Conservation (phyloP, 352 stramenopile species). For the Globisporangium iwayamae region DNA sequence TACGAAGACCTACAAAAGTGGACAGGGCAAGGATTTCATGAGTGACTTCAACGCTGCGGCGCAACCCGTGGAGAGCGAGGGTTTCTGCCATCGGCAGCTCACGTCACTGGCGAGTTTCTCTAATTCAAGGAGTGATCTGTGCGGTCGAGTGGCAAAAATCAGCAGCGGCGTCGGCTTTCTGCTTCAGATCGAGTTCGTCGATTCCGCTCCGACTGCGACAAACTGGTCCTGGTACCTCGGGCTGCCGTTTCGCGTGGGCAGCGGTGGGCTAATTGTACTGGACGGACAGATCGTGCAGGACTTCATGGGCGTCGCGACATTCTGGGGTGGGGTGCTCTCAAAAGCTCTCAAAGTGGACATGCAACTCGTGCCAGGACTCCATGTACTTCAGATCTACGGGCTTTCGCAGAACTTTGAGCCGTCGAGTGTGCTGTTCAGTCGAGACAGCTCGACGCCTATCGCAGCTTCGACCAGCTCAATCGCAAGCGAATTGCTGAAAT, state of each 20-base stretch:
- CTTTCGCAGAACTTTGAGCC: slow-evolving; percentile 38
- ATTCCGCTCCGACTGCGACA: slow-evolving; percentile 29
- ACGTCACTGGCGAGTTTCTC: slow-evolving; percentile 31
- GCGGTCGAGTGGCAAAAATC: slow-evolving; percentile 37
- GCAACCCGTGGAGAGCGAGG: slow-evolving; percentile 43
- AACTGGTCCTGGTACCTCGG: slow-evolving; percentile 57
- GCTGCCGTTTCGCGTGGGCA: slow-evolving; percentile 47
- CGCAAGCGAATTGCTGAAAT: slow-evolving; percentile 32
- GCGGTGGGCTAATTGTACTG: slow-evolving; percentile 37
- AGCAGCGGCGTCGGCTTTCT: slow-evolving; percentile 38
- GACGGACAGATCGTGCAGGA: slow-evolving; percentile 49
- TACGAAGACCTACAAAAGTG: slow-evolving; percentile 34
- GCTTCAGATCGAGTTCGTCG: slow-evolving; percentile 47
- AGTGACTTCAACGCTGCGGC: slow-evolving; percentile 40
- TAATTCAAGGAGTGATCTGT: slow-evolving; percentile 48
- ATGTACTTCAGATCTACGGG: slow-evolving; percentile 48
- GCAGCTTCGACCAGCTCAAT: slow-evolving; percentile 24
- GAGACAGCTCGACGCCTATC: slow-evolving; percentile 24
- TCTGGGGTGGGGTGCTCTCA: slow-evolving; percentile 35
- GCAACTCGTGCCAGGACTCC: slow-evolving; percentile 31
- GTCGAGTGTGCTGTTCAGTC: slow-evolving; percentile 47
- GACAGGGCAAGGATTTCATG: slow-evolving; percentile 34
- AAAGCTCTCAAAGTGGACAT: slow-evolving; percentile 44
- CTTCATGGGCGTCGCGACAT: slow-evolving; percentile 32
- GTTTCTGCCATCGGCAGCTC: slow-evolving; percentile 51